Percentiles rank a stretch among this genome's conserved stretches.
phyloP scores from a whole-genome alignment of 208 protist species.

The Tetramitus jugosus region DNA sequence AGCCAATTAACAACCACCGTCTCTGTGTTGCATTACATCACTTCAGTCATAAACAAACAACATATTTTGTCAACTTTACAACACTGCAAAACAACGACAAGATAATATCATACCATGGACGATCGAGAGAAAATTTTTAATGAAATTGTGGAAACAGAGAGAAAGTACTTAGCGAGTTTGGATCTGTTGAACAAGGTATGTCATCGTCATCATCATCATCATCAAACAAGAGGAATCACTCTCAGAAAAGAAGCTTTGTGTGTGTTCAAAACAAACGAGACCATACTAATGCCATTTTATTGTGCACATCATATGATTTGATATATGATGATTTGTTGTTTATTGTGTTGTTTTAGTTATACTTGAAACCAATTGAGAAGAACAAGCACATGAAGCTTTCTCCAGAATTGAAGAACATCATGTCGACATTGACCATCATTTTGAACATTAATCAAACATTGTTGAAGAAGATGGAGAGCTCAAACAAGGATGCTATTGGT shows the following conservation, averaged over 20 bases:
- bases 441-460: constrained; percentile 3
- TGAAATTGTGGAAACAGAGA: constrained; percentile 13
- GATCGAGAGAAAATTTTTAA: constrained; percentile 8
- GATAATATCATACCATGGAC: no score
- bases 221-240: no score
- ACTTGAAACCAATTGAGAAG: constrained; percentile 1
- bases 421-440: constrained; percentile 2
- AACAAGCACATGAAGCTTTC: neutral
- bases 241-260: no score
- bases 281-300: no score
- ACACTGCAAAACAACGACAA: no score
- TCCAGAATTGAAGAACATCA: neutral
- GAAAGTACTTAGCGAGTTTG: neutral
- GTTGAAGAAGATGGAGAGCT: neutral
- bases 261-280: no score
- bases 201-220: no score
- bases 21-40: no score
- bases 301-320: no score
- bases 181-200: neutral
- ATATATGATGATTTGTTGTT: neutral
- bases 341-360: neutral
- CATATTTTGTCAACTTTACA: no score
- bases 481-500: constrained; percentile 9
- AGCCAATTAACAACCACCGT: no score
- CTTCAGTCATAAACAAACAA: no score